Base-by-base conservation (phyloP, 108 stramenopile genomes). In the Nitzschia palea region DNA sequence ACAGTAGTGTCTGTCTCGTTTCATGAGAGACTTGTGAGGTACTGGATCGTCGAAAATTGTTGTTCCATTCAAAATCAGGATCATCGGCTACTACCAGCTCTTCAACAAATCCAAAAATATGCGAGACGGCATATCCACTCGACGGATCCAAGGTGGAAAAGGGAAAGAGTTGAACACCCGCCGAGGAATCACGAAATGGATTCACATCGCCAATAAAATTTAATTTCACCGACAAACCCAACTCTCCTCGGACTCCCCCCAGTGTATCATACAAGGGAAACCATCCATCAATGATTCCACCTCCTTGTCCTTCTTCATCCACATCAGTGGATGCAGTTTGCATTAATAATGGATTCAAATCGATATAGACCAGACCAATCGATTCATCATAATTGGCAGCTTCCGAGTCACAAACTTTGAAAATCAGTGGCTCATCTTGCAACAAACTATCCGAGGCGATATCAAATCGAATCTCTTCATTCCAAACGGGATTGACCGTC, bases 21-120 rank as follows among this genome's bases (percentile, higher is more conserved):
- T 97, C 96, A 77, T 98, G 96, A 68, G 85, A 86, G 20, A 77
- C 78, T 35, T 55, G 55, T 25, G 92, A 72, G 47, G 4, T 48
- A 4, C 18, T 48, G 28, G 89, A 86, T 58, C 78, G 64, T n/a
- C 92, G 61, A 66, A 93, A 88, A 40, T 66, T 70, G 31, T 79
- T 66, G 76, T 67, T 90, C 86, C 91, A 94, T 68, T 96, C 83
- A 73, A 88, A 97, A 80, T 97, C 97, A 15, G 96, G 96, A 81
- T 99, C 98, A 35, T 96, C 94, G 25, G 95, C 96, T n/a, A 97
- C 97, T 3, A 98, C 92, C 32, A 99, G 74, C 61, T 98, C 98
- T 65, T 97, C 98, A 27, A 99, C 98, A 44, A 98, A 95, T 0
- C 97, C 98, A 80, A 97, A 87, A 5, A 97, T 80, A 65, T 94